phyloP scores from a whole-genome alignment of 352 stramenopile species.

The Phytophthora pinifolia region DNA sequence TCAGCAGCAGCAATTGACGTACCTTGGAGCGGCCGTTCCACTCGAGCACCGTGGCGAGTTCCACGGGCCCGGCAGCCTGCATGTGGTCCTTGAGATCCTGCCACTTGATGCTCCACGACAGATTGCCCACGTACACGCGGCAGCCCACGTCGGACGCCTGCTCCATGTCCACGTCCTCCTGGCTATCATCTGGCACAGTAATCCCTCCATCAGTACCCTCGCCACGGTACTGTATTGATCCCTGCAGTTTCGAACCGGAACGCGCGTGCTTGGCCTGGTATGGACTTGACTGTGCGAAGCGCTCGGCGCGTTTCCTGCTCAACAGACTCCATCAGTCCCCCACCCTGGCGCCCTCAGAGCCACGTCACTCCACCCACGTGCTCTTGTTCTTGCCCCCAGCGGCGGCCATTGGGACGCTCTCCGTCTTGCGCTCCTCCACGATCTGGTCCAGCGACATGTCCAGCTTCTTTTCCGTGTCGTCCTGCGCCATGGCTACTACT shows the following conservation, averaged over 20 bases:
- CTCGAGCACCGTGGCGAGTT: slow-evolving; percentile 66
- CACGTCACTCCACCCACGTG: slow-evolving; percentile 40
- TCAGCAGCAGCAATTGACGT: slow-evolving; percentile 2
- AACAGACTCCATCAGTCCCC: slow-evolving; percentile 23
- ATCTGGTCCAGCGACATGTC: slow-evolving; percentile 76
- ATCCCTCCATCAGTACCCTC: neutral
- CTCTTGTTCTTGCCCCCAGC: slow-evolving; percentile 49
- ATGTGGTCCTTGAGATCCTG: slow-evolving; percentile 87
- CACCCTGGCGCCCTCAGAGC: slow-evolving; percentile 9
- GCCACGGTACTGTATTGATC: neutral
- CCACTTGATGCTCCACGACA: slow-evolving; percentile 85
- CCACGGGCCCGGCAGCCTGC: slow-evolving; percentile 63
- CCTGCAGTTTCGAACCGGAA: slow-evolving; percentile 17
- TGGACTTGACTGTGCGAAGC: slow-evolving; percentile 54
- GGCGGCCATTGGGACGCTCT: slow-evolving; percentile 8
- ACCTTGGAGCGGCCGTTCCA: slow-evolving; percentile 78
- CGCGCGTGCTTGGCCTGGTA: slow-evolving; percentile 40
- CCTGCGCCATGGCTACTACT: slow-evolving; percentile 26
- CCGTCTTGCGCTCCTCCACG: slow-evolving; percentile 48
- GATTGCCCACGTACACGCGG: slow-evolving; percentile 85
- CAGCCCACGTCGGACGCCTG: slow-evolving; percentile 25
- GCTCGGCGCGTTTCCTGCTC: slow-evolving; percentile 62
- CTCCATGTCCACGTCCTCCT: slow-evolving; percentile 34
- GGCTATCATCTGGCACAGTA: slow-evolving; percentile 9
- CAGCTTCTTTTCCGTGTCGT: slow-evolving; percentile 67